Evolutionary conservation across 2,329 filamentous ascomycete species (phyloP).

Genomic region (Colletotrichum scovillei): DNA sequence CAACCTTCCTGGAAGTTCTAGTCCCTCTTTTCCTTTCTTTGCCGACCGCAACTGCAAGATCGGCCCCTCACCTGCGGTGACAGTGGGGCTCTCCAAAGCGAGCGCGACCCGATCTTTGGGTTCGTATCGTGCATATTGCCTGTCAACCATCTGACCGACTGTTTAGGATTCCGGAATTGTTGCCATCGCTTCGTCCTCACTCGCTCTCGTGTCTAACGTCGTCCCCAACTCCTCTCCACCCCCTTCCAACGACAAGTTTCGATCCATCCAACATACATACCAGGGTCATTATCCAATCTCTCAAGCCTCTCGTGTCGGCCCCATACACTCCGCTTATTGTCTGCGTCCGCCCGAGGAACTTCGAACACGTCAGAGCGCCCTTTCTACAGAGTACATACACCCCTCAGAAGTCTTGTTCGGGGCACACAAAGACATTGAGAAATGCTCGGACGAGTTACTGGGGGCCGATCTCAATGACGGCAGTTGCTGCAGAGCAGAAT

Average conservation of each 20-base stretch:
- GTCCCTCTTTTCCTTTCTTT: neutral
- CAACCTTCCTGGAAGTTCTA: too few relatives aligned
- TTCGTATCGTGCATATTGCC: slow-evolving; percentile 11
- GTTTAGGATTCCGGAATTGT: neutral
- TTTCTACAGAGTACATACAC: neutral
- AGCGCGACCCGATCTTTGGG: slow-evolving; percentile 22
- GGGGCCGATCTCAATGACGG: slow-evolving; percentile 15
- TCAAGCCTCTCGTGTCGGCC: neutral
- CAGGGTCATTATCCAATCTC: neutral
- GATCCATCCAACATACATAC: neutral
- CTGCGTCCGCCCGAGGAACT: neutral
- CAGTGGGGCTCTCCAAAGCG: slow-evolving; percentile 4
- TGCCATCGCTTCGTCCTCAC: neutral
- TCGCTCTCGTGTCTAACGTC: slow-evolving; percentile 1
- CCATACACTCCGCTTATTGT: neutral
- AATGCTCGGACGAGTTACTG: slow-evolving; percentile 7
- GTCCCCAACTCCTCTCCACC: neutral
- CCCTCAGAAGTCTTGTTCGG: neutral
- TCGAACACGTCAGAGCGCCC: slow-evolving; percentile 10
- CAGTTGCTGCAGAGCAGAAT: neutral
- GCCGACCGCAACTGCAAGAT: slow-evolving; percentile 3
- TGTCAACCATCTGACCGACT: slow-evolving; percentile 17
- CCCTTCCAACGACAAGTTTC: neutral
- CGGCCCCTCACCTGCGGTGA: neutral
- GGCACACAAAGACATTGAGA: slow-evolving; percentile 1